These are phyloP conservation scores for Pseudocercospora vitis DNA, from an alignment of 2,329 filamentous ascomycete genomes.

Conservation along the genomic window DNA sequence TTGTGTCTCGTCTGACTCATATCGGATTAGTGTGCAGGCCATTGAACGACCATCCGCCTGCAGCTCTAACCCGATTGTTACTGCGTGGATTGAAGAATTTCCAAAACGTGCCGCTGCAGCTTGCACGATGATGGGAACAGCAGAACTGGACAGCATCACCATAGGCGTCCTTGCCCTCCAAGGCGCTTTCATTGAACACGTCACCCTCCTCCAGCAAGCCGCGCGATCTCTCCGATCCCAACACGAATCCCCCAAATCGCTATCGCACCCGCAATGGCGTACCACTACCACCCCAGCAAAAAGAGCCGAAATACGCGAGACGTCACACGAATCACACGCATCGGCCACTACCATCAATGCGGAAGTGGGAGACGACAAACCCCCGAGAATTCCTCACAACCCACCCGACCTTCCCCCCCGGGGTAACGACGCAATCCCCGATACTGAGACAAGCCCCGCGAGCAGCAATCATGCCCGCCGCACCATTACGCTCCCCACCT, in stretches of 20 bases:
- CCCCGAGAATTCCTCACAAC: neutral
- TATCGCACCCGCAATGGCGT: neutral
- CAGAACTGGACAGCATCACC: slow-evolving; percentile 41
- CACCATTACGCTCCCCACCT: slow-evolving; percentile 34
- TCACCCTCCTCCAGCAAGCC: slow-evolving; percentile 71
- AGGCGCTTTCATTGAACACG: slow-evolving; percentile 88
- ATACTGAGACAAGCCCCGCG: neutral
- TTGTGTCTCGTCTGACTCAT: neutral
- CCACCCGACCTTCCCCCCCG: neutral
- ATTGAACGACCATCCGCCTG: no score
- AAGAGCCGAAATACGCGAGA: neutral
- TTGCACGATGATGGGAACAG: slow-evolving; percentile 10
- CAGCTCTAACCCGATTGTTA: no score
- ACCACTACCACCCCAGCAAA: no score
- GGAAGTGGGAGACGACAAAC: slow-evolving; percentile 1
- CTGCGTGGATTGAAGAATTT: no score
- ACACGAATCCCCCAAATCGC: neutral
- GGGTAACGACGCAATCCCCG: neutral
- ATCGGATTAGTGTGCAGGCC: neutral
- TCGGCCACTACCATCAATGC: no score
- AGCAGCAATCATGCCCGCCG: neutral
- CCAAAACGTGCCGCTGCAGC: slow-evolving; percentile 6
- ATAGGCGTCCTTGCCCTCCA: slow-evolving; percentile 75
- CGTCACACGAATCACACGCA: neutral
- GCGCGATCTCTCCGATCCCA: slow-evolving; percentile 37